A percentile compares a stretch with the other conserved stretches of the same genome.
phyloP scores from a whole-genome alignment of 2,329 filamentous ascomycete genomes.

The Ascosphaera pollenicola region DNA sequence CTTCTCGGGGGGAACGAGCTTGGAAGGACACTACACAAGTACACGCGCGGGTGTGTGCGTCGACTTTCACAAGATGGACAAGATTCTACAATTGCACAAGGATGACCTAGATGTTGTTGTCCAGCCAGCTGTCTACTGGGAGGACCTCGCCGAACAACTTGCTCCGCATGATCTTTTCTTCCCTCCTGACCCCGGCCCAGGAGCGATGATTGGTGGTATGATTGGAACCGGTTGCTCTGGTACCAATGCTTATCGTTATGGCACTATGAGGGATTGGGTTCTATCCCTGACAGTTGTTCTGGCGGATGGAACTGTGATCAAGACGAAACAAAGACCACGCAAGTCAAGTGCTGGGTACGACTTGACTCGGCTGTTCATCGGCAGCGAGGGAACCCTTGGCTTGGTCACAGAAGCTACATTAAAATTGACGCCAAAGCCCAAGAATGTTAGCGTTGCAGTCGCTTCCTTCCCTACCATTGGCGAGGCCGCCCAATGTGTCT shows the following conservation, averaged over 20 bases:
- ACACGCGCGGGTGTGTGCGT: constrained; percentile 68
- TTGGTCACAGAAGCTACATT: constrained; percentile 79
- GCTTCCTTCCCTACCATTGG: constrained; percentile 42
- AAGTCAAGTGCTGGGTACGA: constrained; percentile 89
- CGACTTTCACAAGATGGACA: constrained; percentile 70
- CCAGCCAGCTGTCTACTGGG: constrained; percentile 70
- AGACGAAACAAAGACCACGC: constrained; percentile 66
- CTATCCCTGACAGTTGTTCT: constrained; percentile 68
- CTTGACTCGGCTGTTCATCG: constrained; percentile 71
- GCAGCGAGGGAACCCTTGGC: constrained; percentile 76
- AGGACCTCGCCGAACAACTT: constrained; percentile 59
- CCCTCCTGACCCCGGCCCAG: constrained; percentile 74
- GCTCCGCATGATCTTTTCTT: constrained; percentile 61
- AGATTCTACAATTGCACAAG: constrained; percentile 54
- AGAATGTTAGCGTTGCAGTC: constrained; percentile 61
- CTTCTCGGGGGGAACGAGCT: constrained; percentile 69
- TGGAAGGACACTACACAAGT: constrained; percentile 74
- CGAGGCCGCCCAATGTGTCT: constrained; percentile 56
- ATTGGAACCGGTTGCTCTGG: constrained; percentile 34
- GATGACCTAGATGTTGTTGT: constrained; percentile 56
- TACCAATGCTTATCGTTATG: constrained; percentile 80
- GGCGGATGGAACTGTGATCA: constrained; percentile 74
- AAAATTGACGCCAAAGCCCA: constrained; percentile 64
- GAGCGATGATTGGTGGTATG: constrained; percentile 71
- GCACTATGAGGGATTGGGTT: constrained; percentile 91